A percentile compares a stretch with the other conserved stretches of the same genome.
Conservation (phyloP, 2,329 filamentous ascomycete genomes). For the Fusarium nygamai region DNA sequence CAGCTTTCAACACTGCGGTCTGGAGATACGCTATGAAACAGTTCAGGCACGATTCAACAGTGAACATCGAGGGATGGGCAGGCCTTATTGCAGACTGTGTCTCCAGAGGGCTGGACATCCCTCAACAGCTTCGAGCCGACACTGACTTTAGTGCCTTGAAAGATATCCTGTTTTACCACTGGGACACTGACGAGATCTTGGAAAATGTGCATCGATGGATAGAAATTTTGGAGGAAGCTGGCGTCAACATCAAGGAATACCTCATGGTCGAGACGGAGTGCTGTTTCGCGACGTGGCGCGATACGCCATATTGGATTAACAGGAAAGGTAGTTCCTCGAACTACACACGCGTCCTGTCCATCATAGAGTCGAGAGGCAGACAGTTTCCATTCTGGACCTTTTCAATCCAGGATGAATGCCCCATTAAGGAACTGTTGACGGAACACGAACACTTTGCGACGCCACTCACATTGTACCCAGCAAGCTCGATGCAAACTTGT, state of each 20-base stretch:
- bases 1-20: background rate
- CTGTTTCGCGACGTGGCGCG: background rate
- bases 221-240: background rate
- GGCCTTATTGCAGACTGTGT: background rate
- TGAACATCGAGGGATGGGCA: background rate
- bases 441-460: background rate
- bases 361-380: background rate
- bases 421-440: background rate
- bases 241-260: background rate
- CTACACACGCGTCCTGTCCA: background rate
- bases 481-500: background rate
- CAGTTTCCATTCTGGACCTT: background rate
- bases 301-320: background rate
- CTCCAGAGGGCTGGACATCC: fast-evolving
- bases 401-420: background rate
- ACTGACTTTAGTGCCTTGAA: background rate
- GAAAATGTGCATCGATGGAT: background rate
- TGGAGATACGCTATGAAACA: background rate
- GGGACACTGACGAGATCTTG: background rate
- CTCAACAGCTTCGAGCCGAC: background rate
- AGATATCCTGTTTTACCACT: background rate
- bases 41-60: background rate
- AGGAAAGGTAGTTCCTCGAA: background rate
- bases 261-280: background rate
- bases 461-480: background rate